A percentile compares a stretch with the other conserved stretches of the same genome.
Evolutionary conservation across 1,284 basidiomycete species (phyloP).

Genomic region (Prillingera fragicola): DNA sequence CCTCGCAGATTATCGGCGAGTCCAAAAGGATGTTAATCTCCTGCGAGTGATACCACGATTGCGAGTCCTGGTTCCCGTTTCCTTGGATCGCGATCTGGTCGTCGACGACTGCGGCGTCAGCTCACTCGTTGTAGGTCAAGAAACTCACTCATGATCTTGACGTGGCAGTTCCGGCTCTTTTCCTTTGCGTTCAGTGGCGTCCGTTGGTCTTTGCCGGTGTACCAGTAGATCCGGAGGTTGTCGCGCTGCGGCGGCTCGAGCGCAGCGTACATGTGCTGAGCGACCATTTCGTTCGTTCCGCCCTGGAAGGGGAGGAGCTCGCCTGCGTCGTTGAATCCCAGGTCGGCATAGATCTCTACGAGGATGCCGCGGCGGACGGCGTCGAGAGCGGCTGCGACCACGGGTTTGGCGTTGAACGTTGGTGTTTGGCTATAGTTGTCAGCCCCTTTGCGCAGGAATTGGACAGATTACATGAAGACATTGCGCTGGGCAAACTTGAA

Average conservation of each 20-base stretch:
- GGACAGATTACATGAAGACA: constrained; percentile 55
- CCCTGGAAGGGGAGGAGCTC: constrained; percentile 61
- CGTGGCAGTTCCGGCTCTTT: constrained; percentile 66
- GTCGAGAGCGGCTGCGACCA: constrained; percentile 58
- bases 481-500: constrained; percentile 58
- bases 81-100: constrained; percentile 56
- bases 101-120: constrained; percentile 51
- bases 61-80: constrained; percentile 52
- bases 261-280: constrained; percentile 55
- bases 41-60: constrained; percentile 69
- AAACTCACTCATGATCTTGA: constrained; percentile 57
- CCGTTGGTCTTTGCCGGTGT: constrained; percentile 53
- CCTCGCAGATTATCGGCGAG: constrained; percentile 53
- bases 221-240: constrained; percentile 60
- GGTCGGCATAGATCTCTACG: constrained; percentile 58
- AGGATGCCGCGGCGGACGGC: constrained; percentile 59
- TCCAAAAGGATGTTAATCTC: constrained; percentile 69
- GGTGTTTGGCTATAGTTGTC: constrained; percentile 54
- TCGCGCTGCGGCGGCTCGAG: constrained; percentile 51
- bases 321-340: constrained; percentile 59
- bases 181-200: constrained; percentile 59
- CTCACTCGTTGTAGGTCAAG: background rate
- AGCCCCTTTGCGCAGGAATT: background rate
- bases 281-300: constrained; percentile 66
- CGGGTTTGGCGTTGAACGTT: constrained; percentile 63